A percentile compares a stretch with the other conserved stretches of the same genome.
phyloP scores from a whole-genome alignment of 345 rosid genomes.

The Atalantia buxifolia region DNA sequence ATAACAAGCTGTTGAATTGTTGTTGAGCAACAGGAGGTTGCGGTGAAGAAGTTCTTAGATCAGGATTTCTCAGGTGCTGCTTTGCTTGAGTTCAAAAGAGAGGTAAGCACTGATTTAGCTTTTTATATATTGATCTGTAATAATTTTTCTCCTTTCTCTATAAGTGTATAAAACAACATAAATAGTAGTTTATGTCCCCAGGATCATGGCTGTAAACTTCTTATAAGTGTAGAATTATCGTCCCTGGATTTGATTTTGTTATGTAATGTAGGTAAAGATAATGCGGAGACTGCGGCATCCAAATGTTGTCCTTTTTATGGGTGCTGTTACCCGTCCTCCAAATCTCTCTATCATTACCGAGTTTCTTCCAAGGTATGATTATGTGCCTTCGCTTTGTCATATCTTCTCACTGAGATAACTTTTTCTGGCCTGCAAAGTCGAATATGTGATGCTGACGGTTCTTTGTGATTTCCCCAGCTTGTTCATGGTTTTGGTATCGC shows the following conservation, averaged over 20 bases:
- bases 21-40: conserved; percentile 78
- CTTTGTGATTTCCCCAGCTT: not conserved
- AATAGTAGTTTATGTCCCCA: conserved; percentile 6
- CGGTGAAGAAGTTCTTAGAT: conserved; percentile 98
- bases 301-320: conserved; percentile 94
- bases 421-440: not conserved
- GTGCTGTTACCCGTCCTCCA: conserved; percentile 99
- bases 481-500: not conserved
- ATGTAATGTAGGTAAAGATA: conserved; percentile 69
- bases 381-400: conserved; percentile 4
- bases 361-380: conserved; percentile 85
- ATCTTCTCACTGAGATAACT: not conserved
- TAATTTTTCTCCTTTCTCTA: not conserved
- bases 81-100: conserved; percentile 92
- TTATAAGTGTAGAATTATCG: conserved; percentile 1
- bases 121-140: conserved; percentile 5
- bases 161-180: not conserved
- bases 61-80: conserved; percentile 99
- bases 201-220: not conserved
- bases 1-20: conserved; percentile 25
- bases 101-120: conserved; percentile 57
- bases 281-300: conserved; percentile 99
- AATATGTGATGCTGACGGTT: conserved; percentile 16
- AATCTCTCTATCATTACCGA: conserved; percentile 92
- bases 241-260: conserved; percentile 1